Percentiles rank a stretch among this genome's conserved stretches.
Evolutionary conservation across 2,329 filamentous ascomycete species (phyloP).

Genomic region (Reticulascus tulasneorum): DNA sequence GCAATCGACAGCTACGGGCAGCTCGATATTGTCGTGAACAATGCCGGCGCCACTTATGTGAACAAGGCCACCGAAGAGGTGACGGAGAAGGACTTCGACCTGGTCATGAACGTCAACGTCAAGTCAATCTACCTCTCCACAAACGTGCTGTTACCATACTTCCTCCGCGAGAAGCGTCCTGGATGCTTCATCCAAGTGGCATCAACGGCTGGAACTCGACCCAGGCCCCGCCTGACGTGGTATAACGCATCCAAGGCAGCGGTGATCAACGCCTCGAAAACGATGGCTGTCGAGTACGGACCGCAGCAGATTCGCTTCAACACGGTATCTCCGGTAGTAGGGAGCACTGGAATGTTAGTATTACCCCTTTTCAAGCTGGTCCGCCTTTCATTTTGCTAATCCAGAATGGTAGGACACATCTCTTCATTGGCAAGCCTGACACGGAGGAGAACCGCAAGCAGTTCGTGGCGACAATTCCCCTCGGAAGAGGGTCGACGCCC

Average conservation of each 20-base stretch:
- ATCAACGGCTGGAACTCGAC: conserved; percentile 56
- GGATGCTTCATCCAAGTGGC: conserved; percentile 64
- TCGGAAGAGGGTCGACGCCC: conserved; percentile 34
- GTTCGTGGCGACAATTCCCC: conserved; percentile 10
- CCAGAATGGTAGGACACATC: conserved; percentile 22
- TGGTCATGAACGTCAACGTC: conserved; percentile 65
- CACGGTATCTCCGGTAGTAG: conserved; percentile 64
- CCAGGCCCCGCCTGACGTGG: conserved; percentile 62
- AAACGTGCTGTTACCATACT: conserved; percentile 34
- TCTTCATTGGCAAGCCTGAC: conserved; percentile 58
- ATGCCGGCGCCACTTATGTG: conserved; percentile 54
- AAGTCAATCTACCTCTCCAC: conserved; percentile 62
- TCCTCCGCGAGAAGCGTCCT: conserved; percentile 48
- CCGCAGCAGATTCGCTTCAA: conserved; percentile 70
- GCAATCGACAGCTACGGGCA: conserved; percentile 43
- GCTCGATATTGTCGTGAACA: conserved; percentile 58
- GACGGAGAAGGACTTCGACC: conserved; percentile 62
- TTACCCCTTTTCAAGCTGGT: no score
- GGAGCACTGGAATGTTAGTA: conserved; percentile 56
- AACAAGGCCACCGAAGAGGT: conserved; percentile 61
- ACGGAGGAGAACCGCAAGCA: conserved; percentile 56
- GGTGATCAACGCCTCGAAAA: conserved; percentile 52
- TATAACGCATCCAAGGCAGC: conserved; percentile 68
- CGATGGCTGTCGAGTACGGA: conserved; percentile 68
- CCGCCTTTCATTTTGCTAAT: not conserved